These are phyloP conservation scores for Actinomortierella wolfii DNA, from an alignment of 371 early-diverging fungal genomes.

Conservation along the genomic window DNA sequence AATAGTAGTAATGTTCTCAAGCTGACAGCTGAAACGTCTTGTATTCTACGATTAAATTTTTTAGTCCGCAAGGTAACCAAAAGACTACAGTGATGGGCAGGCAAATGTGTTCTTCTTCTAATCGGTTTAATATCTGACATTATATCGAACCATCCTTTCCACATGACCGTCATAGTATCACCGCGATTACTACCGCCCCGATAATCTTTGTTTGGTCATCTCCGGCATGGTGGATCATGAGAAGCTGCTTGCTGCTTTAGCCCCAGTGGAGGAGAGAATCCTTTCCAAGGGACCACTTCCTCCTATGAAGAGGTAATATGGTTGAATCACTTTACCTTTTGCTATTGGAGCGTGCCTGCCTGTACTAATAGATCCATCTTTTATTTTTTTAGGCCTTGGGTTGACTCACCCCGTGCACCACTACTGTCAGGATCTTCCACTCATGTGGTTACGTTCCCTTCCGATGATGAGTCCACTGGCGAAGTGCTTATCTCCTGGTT, in stretches of 20 bases:
- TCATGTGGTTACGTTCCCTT: slow-evolving; percentile 64
- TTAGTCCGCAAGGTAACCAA: slow-evolving; percentile 43
- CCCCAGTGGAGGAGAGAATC: slow-evolving; percentile 63
- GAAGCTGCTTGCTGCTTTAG: slow-evolving; percentile 56
- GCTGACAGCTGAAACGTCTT: neutral
- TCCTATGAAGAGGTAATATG: slow-evolving; percentile 46
- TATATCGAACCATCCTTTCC: neutral
- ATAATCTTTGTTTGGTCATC: slow-evolving; percentile 69
- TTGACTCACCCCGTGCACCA: slow-evolving; percentile 59
- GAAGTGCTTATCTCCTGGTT: slow-evolving; percentile 66
- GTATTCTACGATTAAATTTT: slow-evolving; percentile 4
- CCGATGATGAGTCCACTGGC: slow-evolving; percentile 75
- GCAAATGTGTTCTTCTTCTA: too few species aligned
- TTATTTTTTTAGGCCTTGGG: slow-evolving; percentile 61
- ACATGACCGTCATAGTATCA: slow-evolving; percentile 54
- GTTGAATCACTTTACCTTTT: too few species aligned
- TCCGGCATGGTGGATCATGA: slow-evolving; percentile 61
- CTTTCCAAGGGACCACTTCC: slow-evolving; percentile 61
- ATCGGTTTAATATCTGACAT: too few species aligned
- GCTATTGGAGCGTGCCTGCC: too few species aligned
- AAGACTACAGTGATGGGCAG: too few species aligned
- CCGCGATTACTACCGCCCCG: slow-evolving; percentile 68
- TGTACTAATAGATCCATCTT: neutral
- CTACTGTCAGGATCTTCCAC: slow-evolving; percentile 54
- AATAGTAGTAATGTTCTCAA: neutral